Evolutionary conservation across 1,284 basidiomycete species (phyloP), one percentile per base, ranked within the genome.

Genomic region (Microbotryum intermedium): DNA sequence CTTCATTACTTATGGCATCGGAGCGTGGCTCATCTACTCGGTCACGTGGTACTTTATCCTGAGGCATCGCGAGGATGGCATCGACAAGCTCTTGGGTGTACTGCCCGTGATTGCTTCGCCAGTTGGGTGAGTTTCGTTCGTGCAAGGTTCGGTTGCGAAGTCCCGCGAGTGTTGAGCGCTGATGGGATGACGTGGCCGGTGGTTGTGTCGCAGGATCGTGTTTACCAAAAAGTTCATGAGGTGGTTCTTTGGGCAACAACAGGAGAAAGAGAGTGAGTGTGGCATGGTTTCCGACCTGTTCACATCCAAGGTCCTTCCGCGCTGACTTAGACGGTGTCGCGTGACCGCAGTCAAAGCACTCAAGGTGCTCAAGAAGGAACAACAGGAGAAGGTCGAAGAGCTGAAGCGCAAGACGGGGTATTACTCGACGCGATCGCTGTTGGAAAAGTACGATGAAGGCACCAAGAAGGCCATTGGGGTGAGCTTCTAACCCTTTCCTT

Each of bases 331-430:
- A 4, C 25, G 50, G 34, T 39, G 8, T 28, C 47, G 6, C 28
- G 23, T 18, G 16, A 16, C 11, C 23, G 44, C 59, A 71, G 93
- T 97, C 74, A 87, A 83, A 71, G 84, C 85, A 13, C 78, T 98
- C 20, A 84, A 85, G 61, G 74, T 78, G 0, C 79, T 97, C 13
- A 81, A 88, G 67, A 85, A 85, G 71, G 80, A 87, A 71, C 90
- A 93, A 69, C 84, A 88, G 43, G 82, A 82, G 45, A 93, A 90
- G 73, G 82, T 99, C 30, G 93, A 95, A 68, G 93, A 97, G 72
- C 88, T 98, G 70, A 99, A 99, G 79, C 88, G 90, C 76, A 91
- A 90, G 70, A 97, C 92, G 0, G 93, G 94, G 70, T 99, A 89
- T 75, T 91, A 99, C 74, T 84, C 84, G 28, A 94, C 92, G 20